phyloP scores from a whole-genome alignment of 371 early-diverging fungal genomes.

The Rhizopus arrhizus region DNA sequence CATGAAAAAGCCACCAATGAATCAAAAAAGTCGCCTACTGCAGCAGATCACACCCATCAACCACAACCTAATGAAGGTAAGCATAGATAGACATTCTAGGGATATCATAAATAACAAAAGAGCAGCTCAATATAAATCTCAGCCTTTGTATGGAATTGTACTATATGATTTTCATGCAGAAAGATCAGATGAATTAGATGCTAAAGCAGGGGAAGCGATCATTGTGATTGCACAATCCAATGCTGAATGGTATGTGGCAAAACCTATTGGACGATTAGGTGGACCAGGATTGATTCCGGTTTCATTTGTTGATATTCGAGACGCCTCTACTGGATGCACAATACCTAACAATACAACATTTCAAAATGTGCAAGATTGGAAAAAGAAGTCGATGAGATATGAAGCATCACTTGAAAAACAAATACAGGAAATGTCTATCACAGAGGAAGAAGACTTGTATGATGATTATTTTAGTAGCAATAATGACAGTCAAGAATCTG shows the following conservation, averaged over 20 bases:
- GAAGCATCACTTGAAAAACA: constrained; percentile 51
- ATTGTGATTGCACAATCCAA: constrained; percentile 77
- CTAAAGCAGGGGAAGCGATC: constrained; percentile 67
- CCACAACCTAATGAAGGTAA: constrained; percentile 23
- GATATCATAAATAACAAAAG: background rate
- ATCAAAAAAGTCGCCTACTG: background rate
- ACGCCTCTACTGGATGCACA: constrained; percentile 42
- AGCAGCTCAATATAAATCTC: constrained; percentile 9
- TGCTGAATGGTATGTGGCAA: constrained; percentile 80
- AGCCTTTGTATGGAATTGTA: constrained; percentile 62
- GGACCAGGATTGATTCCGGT: constrained; percentile 78
- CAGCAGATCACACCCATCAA: constrained; percentile 18
- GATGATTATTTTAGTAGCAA: constrained; percentile 23
- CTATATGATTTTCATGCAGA: constrained; percentile 75
- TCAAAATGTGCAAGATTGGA: constrained; percentile 78
- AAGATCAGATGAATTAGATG: constrained; percentile 70
- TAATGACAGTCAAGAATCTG: background rate
- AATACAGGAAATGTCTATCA: constrained; percentile 24
- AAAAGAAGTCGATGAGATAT: constrained; percentile 64
- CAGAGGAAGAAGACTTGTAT: constrained; percentile 19
- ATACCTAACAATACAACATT: constrained; percentile 51
- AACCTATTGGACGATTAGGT: constrained; percentile 62
- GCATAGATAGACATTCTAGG: background rate
- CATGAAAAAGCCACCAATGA: constrained; percentile 26
- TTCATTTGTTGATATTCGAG: constrained; percentile 69